phyloP scores from a whole-genome alignment of 2,329 filamentous ascomycete species.

The Lasiodiplodia hormozganensis region DNA sequence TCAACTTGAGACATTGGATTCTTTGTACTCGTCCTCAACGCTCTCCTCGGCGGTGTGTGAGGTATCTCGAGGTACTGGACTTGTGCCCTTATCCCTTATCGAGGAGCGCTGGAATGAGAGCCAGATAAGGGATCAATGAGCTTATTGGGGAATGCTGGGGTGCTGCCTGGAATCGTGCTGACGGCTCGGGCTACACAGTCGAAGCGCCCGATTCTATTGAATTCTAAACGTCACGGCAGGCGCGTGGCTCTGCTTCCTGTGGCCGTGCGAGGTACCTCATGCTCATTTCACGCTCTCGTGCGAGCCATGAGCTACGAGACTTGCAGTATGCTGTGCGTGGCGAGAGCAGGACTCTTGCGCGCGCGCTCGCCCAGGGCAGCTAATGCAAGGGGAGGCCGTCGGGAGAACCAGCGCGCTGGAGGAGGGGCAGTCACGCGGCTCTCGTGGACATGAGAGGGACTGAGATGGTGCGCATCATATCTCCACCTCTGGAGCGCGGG shows the following conservation, averaged over 20 bases:
- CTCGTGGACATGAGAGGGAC: not conserved
- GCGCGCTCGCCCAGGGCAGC: not conserved
- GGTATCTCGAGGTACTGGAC: not conserved
- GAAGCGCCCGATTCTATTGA: constrained; percentile 24
- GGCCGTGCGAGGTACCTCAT: not conserved
- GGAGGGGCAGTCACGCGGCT: constrained; percentile 24
- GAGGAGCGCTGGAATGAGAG: constrained; percentile 9
- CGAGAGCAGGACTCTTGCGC: constrained; percentile 17
- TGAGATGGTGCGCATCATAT: not conserved
- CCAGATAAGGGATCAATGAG: constrained; percentile 21
- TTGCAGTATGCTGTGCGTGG: constrained; percentile 18
- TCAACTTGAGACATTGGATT: constrained; percentile 23
- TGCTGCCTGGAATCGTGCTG: constrained; percentile 19
- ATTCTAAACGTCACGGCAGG: constrained; percentile 26
- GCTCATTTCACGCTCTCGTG: constrained; percentile 20
- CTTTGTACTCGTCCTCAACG: constrained; percentile 17
- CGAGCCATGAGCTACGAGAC: constrained; percentile 23
- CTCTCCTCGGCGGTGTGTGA: constrained; percentile 10
- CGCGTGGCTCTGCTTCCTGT: constrained; percentile 14
- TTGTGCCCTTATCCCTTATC: constrained; percentile 25
- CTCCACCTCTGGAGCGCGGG: constrained; percentile 1
- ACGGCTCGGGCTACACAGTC: constrained; percentile 14
- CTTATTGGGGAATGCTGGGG: constrained; percentile 12
- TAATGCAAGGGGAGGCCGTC: constrained; percentile 23
- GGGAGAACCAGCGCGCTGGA: constrained; percentile 9